These are phyloP conservation scores for Fusarium succisae DNA, from an alignment of 2,329 filamentous ascomycete genomes.

Conservation along the genomic window DNA sequence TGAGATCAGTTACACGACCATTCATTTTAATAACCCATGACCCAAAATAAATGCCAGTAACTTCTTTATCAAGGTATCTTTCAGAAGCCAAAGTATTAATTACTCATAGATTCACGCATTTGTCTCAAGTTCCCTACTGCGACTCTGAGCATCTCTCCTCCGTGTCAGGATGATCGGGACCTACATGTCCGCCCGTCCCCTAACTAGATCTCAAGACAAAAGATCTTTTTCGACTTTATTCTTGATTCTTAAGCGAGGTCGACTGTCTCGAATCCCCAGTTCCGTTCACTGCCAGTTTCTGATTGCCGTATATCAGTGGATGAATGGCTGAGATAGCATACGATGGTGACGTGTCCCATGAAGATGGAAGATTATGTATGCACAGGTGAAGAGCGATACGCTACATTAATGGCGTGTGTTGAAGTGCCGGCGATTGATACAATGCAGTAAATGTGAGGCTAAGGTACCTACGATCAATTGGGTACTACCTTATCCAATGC, in stretches of 20 bases:
- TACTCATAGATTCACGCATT: not conserved
- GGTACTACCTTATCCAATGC: not conserved
- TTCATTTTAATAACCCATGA: not conserved
- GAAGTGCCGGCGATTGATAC: not conserved
- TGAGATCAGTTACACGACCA: not conserved
- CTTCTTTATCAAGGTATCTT: not conserved
- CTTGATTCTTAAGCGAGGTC: slow-evolving; percentile 24
- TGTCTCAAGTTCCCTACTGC: not conserved
- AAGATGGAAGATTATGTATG: not conserved
- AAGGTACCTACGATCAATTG: not conserved
- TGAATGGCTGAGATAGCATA: not conserved
- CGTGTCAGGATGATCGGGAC: not conserved
- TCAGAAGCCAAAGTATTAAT: not conserved
- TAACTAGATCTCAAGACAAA: not conserved
- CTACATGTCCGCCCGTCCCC: not conserved
- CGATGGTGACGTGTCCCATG: not conserved
- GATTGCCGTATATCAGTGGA: not conserved
- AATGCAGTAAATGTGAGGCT: not conserved
- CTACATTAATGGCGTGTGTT: not conserved
- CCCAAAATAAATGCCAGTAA: not conserved
- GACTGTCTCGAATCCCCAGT: slow-evolving; percentile 21
- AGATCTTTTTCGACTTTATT: slow-evolving; percentile 2
- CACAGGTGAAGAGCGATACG: not conserved
- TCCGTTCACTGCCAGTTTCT: slow-evolving; percentile 9
- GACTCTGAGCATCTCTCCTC: not conserved